A percentile compares a stretch with the other conserved stretches of the same genome.
phyloP scores from a whole-genome alignment of 768 basidiomycete species.

The Lepiota venenata region DNA sequence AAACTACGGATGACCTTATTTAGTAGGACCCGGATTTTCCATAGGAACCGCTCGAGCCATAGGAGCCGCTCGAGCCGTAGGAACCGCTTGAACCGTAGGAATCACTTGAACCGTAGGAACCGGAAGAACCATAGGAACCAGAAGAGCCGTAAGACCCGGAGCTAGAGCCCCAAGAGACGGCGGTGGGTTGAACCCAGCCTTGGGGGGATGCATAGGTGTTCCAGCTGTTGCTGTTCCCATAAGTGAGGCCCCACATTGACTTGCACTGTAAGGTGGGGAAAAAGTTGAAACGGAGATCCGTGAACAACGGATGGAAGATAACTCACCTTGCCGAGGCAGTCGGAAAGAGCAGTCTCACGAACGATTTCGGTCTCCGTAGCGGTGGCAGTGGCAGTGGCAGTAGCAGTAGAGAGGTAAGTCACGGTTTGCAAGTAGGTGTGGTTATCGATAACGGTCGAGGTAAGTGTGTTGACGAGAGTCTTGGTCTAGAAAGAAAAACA shows the following conservation, averaged over 20 bases:
- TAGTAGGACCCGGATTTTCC: constrained; percentile 27
- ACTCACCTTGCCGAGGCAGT: constrained; percentile 49
- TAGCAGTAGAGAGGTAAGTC: constrained; percentile 48
- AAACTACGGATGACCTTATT: constrained; percentile 13
- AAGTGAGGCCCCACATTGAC: constrained; percentile 46
- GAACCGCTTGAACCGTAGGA: constrained; percentile 14
- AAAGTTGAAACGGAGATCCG: constrained; percentile 12
- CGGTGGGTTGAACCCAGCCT: constrained; percentile 1
- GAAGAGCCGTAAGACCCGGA: constrained; percentile 18
- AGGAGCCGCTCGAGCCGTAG: constrained; percentile 24
- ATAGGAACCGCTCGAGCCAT: constrained; percentile 12
- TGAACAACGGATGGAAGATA: background rate
- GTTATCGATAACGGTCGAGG: constrained; percentile 47
- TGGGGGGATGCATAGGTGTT: constrained; percentile 40
- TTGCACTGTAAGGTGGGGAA: constrained; percentile 43
- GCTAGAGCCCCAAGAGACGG: constrained; percentile 12
- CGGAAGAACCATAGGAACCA: background rate
- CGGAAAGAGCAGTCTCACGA: constrained; percentile 45
- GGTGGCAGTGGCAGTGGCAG: constrained; percentile 39
- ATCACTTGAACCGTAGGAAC: constrained; percentile 9
- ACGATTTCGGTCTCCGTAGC: constrained; percentile 35
- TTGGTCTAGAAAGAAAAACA: constrained; percentile 38
- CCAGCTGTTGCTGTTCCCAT: constrained; percentile 47
- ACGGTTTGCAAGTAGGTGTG: constrained; percentile 46
- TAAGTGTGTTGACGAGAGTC: constrained; percentile 55